phyloP scores from a whole-genome alignment of 306 rosid species.

The Hylodesmum podocarpum region DNA sequence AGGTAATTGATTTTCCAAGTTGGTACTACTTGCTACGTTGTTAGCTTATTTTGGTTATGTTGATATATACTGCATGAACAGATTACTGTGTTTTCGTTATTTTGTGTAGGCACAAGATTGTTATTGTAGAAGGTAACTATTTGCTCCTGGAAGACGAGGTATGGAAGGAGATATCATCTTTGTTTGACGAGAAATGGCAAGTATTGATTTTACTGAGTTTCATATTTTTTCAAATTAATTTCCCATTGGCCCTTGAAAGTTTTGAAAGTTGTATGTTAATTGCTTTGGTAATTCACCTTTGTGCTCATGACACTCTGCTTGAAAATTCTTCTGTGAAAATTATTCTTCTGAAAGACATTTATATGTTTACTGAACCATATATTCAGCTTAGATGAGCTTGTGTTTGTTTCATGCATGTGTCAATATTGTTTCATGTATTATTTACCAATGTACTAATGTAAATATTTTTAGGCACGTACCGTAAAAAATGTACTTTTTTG shows the following conservation, averaged over 20 bases:
- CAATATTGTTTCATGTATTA: not conserved
- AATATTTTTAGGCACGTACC: not conserved
- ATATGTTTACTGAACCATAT: not conserved
- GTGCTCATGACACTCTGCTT: not conserved
- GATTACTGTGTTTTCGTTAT: constrained; percentile 22
- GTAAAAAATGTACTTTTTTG: not conserved
- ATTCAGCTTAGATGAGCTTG: constrained; percentile 1
- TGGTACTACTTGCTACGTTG: constrained; percentile 13
- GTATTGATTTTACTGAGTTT: constrained; percentile 22
- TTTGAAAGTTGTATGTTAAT: not conserved
- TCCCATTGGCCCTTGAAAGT: not conserved
- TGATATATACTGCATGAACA: not conserved
- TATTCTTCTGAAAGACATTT: constrained; percentile 7
- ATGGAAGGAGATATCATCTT: constrained; percentile 79
- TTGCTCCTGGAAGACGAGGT: constrained; percentile 64
- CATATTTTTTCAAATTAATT: not conserved
- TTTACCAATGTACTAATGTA: not conserved
- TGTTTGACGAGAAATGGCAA: constrained; percentile 85
- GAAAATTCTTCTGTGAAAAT: constrained; percentile 18
- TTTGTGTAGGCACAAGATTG: constrained; percentile 68
- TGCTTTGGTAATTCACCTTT: not conserved
- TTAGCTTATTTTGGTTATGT: constrained; percentile 10
- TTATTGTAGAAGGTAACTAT: constrained; percentile 87
- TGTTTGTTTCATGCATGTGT: not conserved
- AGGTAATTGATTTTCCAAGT: constrained; percentile 22